These are phyloP conservation scores for Globisporangium polare DNA, from an alignment of 352 stramenopile genomes.

Conservation along the genomic window DNA sequence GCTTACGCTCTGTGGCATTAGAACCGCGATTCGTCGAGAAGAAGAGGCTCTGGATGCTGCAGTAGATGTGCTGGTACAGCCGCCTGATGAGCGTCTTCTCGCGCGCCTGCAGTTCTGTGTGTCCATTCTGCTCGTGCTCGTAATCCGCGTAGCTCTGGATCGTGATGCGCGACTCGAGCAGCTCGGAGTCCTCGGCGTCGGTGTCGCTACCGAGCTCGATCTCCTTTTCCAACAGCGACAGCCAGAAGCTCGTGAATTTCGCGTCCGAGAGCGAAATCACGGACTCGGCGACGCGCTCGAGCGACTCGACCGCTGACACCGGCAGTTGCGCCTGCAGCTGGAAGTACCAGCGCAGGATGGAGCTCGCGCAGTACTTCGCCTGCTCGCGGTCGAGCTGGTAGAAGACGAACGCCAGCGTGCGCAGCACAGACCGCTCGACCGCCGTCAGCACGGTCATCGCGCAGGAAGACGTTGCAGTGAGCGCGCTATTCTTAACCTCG, in stretches of 20 bases:
- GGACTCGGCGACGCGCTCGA: constrained; percentile 47
- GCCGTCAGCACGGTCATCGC: constrained; percentile 45
- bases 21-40: constrained; percentile 9
- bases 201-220: constrained; percentile 20
- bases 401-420: constrained; percentile 61
- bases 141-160: constrained; percentile 5
- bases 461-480: constrained; percentile 12
- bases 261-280: constrained; percentile 60
- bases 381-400: constrained; percentile 56
- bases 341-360: constrained; percentile 60
- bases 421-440: constrained; percentile 60
- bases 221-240: constrained; percentile 52
- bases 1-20: constrained; percentile 11
- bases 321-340: constrained; percentile 59
- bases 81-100: constrained; percentile 32
- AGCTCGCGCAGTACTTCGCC: constrained; percentile 51
- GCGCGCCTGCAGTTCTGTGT: constrained; percentile 23
- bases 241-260: constrained; percentile 64
- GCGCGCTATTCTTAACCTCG: not conserved
- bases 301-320: constrained; percentile 37
- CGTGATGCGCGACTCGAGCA: constrained; percentile 7
- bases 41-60: constrained; percentile 47
- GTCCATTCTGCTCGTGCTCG: not conserved
- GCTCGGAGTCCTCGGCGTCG: constrained; percentile 6
- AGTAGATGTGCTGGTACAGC: constrained; percentile 48